These are phyloP conservation scores for Borealophlyctis nickersoniae DNA, from an alignment of 192 early-diverging fungal genomes.

Conservation along the genomic window DNA sequence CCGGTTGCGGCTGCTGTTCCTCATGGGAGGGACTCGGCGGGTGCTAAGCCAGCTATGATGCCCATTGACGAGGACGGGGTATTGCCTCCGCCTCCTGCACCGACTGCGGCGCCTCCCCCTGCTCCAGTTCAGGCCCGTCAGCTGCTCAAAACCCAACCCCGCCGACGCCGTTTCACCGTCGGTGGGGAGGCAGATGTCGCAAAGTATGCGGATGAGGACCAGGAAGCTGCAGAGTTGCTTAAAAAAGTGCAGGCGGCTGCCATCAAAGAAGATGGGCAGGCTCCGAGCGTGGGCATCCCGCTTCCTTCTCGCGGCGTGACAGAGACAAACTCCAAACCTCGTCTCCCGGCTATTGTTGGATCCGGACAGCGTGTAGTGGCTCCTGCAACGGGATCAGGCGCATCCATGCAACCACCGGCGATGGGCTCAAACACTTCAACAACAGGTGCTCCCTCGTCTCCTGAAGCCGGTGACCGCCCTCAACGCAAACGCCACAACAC, in stretches of 20 bases:
- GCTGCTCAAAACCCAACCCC: not conserved
- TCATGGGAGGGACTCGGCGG: not conserved
- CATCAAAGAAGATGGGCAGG: conserved; percentile 13
- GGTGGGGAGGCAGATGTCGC: conserved; percentile 45
- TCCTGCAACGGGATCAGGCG: not conserved
- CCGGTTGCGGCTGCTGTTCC: not conserved
- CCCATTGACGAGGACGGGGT: conserved; percentile 44
- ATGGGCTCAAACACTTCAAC: not conserved
- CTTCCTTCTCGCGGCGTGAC: not conserved
- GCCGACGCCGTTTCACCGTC: conserved; percentile 44
- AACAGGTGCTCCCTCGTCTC: not conserved
- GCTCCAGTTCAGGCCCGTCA: conserved; percentile 4
- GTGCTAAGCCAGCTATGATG: conserved; percentile 31
- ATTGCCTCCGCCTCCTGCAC: conserved; percentile 19
- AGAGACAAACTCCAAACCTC: not conserved
- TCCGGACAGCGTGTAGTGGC: not conserved
- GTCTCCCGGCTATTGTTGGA: not conserved
- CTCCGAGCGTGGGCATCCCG: conserved; percentile 29
- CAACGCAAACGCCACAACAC: conserved; percentile 53
- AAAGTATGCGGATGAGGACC: conserved; percentile 46
- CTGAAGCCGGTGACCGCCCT: conserved; percentile 9
- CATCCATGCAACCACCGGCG: not conserved
- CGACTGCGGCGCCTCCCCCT: not conserved
- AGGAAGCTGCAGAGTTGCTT: conserved; percentile 34
- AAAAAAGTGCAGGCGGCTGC: conserved; percentile 24